Evolutionary conservation across 345 rosid genomes (phyloP).

Genomic region (Citropsis articulata): DNA sequence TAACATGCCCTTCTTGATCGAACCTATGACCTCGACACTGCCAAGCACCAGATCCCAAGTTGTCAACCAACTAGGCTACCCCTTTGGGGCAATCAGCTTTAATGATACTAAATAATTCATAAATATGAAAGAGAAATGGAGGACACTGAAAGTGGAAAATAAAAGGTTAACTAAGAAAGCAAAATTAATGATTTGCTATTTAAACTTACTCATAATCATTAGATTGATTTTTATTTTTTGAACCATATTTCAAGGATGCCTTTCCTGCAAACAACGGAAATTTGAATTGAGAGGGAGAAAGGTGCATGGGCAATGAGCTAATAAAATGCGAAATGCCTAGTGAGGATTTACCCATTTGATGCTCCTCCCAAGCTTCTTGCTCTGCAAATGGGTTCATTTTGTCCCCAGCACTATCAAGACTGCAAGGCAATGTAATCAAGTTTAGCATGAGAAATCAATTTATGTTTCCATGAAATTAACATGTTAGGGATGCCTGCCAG

Average conservation of each 20-base stretch:
- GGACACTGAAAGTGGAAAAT: not conserved
- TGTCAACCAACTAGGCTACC: too few species aligned
- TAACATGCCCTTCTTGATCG: too few species aligned
- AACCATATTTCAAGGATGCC: conserved; percentile 75
- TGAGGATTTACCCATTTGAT: conserved; percentile 72
- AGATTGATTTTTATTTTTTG: conserved; percentile 71
- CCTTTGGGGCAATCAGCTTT: too few species aligned
- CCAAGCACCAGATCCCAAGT: too few species aligned
- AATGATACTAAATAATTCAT: not conserved
- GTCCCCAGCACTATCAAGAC: conserved; percentile 64
- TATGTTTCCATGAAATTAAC: conserved; percentile 1
- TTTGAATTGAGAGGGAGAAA: not conserved
- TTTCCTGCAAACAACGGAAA: conserved; percentile 49
- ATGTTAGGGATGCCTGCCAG: not conserved
- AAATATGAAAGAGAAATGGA: not conserved
- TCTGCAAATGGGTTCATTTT: conserved; percentile 99
- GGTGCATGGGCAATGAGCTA: conserved; percentile 12
- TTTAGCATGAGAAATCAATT: conserved; percentile 1
- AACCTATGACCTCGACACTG: too few species aligned
- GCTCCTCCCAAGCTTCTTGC: conserved; percentile 99
- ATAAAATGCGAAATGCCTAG: conserved; percentile 3
- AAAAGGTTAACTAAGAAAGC: not conserved
- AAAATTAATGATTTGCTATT: not conserved
- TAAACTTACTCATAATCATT: conserved; percentile 77
- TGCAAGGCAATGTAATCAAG: conserved; percentile 20